Evolutionary conservation across 2,329 filamentous ascomycete species (phyloP).

Genomic region (Colletotrichum karsti): DNA sequence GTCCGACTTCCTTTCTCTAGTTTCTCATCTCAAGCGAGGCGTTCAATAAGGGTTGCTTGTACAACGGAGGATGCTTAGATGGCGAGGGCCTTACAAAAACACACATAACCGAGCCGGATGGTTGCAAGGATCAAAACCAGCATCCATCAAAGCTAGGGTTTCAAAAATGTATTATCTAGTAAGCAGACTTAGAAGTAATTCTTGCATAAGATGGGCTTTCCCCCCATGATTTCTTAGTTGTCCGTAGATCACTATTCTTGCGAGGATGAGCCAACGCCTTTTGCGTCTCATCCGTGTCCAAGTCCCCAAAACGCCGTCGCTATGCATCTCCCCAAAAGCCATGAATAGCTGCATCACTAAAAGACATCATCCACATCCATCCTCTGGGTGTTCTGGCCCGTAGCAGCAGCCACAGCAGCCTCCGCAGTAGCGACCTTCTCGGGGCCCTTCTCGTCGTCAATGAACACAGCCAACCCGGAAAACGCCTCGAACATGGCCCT

Average conservation of each 20-base stretch:
- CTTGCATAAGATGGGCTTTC: conserved; percentile 8
- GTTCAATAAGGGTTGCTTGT: conserved; percentile 36
- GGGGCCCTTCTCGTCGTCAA: conserved; percentile 76
- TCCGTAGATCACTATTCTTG: background rate
- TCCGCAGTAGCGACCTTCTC: conserved; percentile 44
- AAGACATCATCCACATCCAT: conserved; percentile 58
- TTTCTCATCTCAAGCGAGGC: conserved; percentile 42
- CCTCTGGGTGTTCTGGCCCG: conserved; percentile 40
- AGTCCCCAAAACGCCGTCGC: conserved; percentile 37
- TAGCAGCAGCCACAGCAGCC: conserved; percentile 44
- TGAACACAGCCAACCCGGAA: conserved; percentile 85
- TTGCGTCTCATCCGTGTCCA: background rate
- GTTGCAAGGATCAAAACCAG: background rate
- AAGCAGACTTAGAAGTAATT: conserved; percentile 29
- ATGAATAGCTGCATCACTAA: background rate
- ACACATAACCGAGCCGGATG: background rate
- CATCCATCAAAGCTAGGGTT: background rate
- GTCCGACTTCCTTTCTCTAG: conserved; percentile 32
- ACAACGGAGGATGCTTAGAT: conserved; percentile 30
- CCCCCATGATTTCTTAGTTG: background rate
- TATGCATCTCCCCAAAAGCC: conserved; percentile 27
- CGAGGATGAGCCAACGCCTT: background rate
- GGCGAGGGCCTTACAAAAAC: conserved; percentile 31
- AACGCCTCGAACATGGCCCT: conserved; percentile 90
- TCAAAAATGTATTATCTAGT: conserved; percentile 28